Evolutionary conservation across 805 yeast species (phyloP).

Genomic region (Teunomyces pallodes): DNA sequence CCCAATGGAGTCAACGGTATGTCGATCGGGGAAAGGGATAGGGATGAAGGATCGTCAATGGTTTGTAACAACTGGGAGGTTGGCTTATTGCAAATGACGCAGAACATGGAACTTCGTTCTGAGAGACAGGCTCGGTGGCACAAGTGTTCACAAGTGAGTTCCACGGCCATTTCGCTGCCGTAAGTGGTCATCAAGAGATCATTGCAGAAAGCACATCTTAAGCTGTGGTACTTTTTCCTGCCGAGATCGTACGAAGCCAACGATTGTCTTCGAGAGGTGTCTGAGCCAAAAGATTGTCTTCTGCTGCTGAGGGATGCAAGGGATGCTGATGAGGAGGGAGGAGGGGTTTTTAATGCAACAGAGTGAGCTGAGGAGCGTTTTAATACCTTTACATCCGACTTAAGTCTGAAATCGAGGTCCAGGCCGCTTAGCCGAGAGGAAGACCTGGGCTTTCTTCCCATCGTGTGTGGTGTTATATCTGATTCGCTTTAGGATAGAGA

Average conservation of each 20-base stretch:
- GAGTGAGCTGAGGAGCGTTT: constrained; percentile 9
- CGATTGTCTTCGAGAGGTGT: constrained; percentile 1
- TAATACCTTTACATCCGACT: neutral
- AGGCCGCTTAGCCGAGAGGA: neutral
- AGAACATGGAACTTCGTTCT: neutral
- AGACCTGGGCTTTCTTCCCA: neutral
- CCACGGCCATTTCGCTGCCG: constrained; percentile 16
- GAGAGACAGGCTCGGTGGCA: constrained; percentile 26
- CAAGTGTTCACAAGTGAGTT: constrained; percentile 22
- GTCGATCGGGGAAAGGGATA: neutral
- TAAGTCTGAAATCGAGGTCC: neutral
- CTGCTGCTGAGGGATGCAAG: constrained; percentile 6
- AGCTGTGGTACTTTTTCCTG: neutral
- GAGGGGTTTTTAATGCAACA: constrained; percentile 1
- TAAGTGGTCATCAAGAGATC: constrained; percentile 12
- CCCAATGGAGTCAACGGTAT: constrained; percentile 12
- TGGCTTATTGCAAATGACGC: neutral
- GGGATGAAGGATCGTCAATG: neutral
- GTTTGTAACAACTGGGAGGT: neutral
- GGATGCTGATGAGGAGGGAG: constrained; percentile 6
- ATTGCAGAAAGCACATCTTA: constrained; percentile 18
- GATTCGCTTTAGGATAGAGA: neutral
- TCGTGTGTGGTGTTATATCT: neutral
- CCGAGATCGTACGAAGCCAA: neutral
- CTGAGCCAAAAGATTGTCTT: neutral